Base-by-base conservation (phyloP, 2,329 filamentous ascomycete species). In the Scedosporium minutisporum region DNA sequence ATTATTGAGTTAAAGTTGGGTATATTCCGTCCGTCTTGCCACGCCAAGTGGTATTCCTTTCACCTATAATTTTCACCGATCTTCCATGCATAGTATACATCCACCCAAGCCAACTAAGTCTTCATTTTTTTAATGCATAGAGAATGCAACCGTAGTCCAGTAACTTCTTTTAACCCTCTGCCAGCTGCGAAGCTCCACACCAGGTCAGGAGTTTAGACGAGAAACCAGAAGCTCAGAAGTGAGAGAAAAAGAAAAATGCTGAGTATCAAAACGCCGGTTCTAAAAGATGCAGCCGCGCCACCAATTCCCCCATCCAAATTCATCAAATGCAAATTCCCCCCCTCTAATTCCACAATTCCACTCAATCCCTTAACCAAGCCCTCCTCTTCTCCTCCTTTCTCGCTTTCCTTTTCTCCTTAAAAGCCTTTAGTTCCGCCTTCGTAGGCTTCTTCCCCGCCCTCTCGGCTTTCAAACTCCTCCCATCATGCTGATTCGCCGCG, bases 341-440 rank as follows among this genome's bases (percentile, higher is more conserved):
- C 14, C 27, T 27, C 25, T 27, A 10, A 25, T n/a, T 18, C 21
- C 27, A 57, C 44, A 23, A 33, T 9, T 42, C 16, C n/a, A 10
- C 55, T 87, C 77, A 97, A 75, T 96, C 93, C 69, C 87, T 81
- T 70, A 97, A 75, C 91, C 95, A 99, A 9, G 92, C 93, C 66
- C 93, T 81, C 65, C 93, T 83, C 78, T 96, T 97, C 79, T 97
- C 92, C 73, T 97, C 92, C 76, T 97, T 97, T 77, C 86, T 91
- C 55, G 90, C 90, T 65, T 87, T 84, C 65, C 92, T 82, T 82
- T 96, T 96, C 74, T 96, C 89, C 75, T 93, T 95, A 77, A 93
- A 96, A 63, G 88, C 86, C 78, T 96, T 93, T 66, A 99, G 77
- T 77, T 99, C 91, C 65, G 89, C 81, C 80, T 93, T 96, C 63